A percentile compares a stretch with the other conserved stretches of the same genome.
Evolutionary conservation across 1,284 basidiomycete species (phyloP).

Genomic region (Apiotrichum domesticum): DNA sequence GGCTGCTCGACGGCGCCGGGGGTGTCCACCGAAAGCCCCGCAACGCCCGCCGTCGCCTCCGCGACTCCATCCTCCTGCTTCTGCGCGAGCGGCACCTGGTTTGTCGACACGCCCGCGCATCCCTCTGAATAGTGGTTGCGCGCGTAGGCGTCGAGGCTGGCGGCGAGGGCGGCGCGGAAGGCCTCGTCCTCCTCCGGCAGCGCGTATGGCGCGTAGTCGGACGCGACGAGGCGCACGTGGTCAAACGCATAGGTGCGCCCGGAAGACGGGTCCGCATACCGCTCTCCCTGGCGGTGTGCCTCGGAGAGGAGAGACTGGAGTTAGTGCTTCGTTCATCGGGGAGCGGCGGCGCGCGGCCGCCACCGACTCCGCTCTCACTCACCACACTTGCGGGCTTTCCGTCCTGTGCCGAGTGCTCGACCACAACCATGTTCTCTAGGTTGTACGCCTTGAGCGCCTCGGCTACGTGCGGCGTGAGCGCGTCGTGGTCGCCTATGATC

Average conservation of each 20-base stretch:
- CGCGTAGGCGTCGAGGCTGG: constrained; percentile 63
- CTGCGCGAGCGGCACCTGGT: constrained; percentile 27
- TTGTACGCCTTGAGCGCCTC: constrained; percentile 78
- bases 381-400: constrained; percentile 25
- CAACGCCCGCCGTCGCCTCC: not conserved
- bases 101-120: constrained; percentile 60
- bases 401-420: constrained; percentile 52
- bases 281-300: constrained; percentile 47
- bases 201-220: constrained; percentile 58
- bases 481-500: constrained; percentile 77
- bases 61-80: too few species aligned
- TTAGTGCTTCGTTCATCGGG: not conserved
- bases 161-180: constrained; percentile 65
- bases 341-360: not conserved
- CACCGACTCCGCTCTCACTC: not conserved
- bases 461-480: constrained; percentile 66
- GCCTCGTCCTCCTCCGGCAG: constrained; percentile 62
- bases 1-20: not conserved
- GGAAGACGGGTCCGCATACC: constrained; percentile 74
- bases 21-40: too few species aligned
- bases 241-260: constrained; percentile 73
- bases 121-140: constrained; percentile 70
- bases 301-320: constrained; percentile 32
- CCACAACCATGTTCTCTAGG: constrained; percentile 71
- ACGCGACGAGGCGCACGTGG: constrained; percentile 62